Conservation (phyloP, 129 eudicot species). For the Tagetes erecta region DNA sequence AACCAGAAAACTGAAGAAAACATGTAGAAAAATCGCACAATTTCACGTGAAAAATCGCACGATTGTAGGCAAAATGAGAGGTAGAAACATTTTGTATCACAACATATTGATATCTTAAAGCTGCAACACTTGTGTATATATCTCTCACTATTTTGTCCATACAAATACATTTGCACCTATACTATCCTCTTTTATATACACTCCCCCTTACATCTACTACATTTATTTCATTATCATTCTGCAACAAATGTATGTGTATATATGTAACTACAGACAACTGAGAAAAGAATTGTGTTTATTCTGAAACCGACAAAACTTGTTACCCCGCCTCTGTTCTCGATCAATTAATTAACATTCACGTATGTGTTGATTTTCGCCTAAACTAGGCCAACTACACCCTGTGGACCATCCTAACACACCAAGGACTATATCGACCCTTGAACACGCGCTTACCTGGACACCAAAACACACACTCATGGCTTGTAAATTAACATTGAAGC, state of each 20-base stretch:
- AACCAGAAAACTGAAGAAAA: constrained; percentile 17
- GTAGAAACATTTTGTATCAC: neutral
- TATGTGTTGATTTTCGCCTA: constrained; percentile 47
- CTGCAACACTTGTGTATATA: constrained; percentile 22
- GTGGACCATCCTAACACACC: constrained; percentile 94
- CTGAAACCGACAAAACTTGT: constrained; percentile 60
- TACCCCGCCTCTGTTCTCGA: constrained; percentile 34
- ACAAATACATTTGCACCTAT: constrained; percentile 61
- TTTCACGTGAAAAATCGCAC: neutral
- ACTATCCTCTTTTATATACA: constrained; percentile 64
- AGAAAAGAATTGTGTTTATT: constrained; percentile 32
- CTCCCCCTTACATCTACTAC: constrained; percentile 28
- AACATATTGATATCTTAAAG: neutral
- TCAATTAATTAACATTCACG: constrained; percentile 47
- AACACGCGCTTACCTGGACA: constrained; percentile 68
- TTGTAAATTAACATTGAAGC: neutral
- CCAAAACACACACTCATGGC: neutral
- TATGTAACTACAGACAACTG: constrained; percentile 28
- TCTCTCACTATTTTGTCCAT: constrained; percentile 28
- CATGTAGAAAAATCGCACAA: constrained; percentile 5
- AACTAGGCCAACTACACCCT: constrained; percentile 84
- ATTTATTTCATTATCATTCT: constrained; percentile 27
- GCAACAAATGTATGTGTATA: constrained; percentile 31
- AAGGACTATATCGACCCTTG: constrained; percentile 61
- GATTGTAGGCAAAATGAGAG: neutral